Conservation (phyloP, 768 basidiomycete species). For the Xerocomellus dryophilus region DNA sequence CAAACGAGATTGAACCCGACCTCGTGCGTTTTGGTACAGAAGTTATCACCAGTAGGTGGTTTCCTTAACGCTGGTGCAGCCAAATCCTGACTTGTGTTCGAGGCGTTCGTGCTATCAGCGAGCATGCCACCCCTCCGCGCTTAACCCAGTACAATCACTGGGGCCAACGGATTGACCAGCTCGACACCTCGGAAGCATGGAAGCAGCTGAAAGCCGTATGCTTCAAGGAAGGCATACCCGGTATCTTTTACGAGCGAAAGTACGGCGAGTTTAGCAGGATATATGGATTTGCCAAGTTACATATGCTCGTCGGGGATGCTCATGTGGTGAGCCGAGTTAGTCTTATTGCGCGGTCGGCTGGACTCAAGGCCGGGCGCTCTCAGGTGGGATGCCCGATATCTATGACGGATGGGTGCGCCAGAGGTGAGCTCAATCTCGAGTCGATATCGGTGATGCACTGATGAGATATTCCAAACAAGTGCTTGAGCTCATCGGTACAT, state of each 20-base stretch:
- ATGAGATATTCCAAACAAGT: conserved; percentile 33
- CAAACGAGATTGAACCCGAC: too few species aligned
- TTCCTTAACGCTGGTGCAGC: too few species aligned
- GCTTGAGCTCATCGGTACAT: conserved; percentile 61
- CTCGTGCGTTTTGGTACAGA: too few species aligned
- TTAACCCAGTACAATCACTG: conserved; percentile 40
- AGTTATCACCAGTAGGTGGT: too few species aligned
- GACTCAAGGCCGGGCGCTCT: too few species aligned
- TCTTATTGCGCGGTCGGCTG: too few species aligned
- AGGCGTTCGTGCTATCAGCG: too few species aligned
- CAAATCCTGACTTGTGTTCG: too few species aligned
- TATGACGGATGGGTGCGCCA: too few species aligned
- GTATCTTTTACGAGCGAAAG: conserved; percentile 64
- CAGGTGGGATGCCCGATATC: too few species aligned
- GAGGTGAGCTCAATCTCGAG: conserved; percentile 17
- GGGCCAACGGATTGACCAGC: conserved; percentile 61
- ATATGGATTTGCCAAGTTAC: conserved; percentile 63
- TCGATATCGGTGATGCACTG: not conserved
- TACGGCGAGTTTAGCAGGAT: conserved; percentile 42
- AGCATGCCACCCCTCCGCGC: too few species aligned
- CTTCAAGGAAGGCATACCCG: conserved; percentile 65
- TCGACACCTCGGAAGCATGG: conserved; percentile 76
- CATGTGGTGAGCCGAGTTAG: conserved; percentile 46
- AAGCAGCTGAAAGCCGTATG: conserved; percentile 57
- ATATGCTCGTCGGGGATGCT: conserved; percentile 60